These are phyloP conservation scores for Pharnaceum exiguum DNA, from an alignment of 148 eudicot genomes.

Conservation along the genomic window DNA sequence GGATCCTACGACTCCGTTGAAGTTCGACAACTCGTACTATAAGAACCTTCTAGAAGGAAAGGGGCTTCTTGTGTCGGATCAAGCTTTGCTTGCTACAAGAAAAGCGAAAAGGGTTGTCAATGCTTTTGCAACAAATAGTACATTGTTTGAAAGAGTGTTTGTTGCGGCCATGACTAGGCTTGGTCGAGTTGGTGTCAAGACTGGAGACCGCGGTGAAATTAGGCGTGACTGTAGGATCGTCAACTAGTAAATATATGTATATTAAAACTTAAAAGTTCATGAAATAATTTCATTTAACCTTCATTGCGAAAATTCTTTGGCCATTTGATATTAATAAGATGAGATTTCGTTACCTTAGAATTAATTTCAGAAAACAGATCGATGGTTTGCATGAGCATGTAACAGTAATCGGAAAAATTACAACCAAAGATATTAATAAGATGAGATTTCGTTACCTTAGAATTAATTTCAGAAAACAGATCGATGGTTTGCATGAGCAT, in stretches of 20 bases:
- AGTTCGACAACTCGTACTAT: constrained; percentile 65
- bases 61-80: constrained; percentile 65
- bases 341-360: no score
- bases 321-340: no score
- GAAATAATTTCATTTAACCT: no score
- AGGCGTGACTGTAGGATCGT: constrained; percentile 44
- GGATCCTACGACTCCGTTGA: constrained; percentile 61
- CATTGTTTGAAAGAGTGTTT: constrained; percentile 46
- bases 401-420: no score
- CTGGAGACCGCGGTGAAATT: constrained; percentile 64
- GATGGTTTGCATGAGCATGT: no score
- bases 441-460: no score
- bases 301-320: no score
- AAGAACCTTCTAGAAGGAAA: constrained; percentile 49
- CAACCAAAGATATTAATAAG: no score
- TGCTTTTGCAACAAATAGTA: constrained; percentile 41
- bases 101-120: constrained; percentile 48
- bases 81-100: constrained; percentile 40
- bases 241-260: neutral
- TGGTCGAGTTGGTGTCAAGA: constrained; percentile 65
- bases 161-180: constrained; percentile 58
- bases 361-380: no score
- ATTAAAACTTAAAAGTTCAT: no score
- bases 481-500: no score
- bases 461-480: no score